Conservation (phyloP, 108 stramenopile genomes). For the Cyclotella sp. region DNA sequence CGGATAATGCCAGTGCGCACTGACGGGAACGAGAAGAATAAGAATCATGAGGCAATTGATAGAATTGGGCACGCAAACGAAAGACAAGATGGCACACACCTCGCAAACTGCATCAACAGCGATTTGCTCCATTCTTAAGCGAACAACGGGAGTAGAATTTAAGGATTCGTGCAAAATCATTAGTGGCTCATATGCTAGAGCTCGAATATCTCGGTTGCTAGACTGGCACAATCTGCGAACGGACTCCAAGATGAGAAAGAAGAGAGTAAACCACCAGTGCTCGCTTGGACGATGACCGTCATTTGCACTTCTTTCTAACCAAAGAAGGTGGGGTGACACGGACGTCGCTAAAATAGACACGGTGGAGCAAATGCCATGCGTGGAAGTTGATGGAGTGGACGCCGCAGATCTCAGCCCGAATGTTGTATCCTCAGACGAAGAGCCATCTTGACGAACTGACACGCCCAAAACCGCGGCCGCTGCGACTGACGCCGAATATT, state of each 20-base stretch:
- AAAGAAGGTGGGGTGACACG: slow-evolving; percentile 69
- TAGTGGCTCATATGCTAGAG: slow-evolving; percentile 73
- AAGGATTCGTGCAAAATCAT: slow-evolving; percentile 62
- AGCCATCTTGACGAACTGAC: slow-evolving; percentile 23
- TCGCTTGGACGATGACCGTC: background rate
- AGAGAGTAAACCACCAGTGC: slow-evolving; percentile 37
- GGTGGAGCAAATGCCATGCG: slow-evolving; percentile 56
- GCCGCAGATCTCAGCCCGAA: slow-evolving; percentile 39
- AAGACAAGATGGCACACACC: slow-evolving; percentile 19
- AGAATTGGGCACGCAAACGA: background rate
- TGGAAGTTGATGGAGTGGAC: slow-evolving; percentile 28
- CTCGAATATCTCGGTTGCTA: slow-evolving; percentile 56
- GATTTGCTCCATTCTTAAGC: slow-evolving; percentile 30
- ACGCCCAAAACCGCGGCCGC: slow-evolving; percentile 52
- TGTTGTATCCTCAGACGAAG: background rate
- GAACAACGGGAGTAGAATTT: slow-evolving; percentile 25
- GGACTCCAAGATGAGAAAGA: slow-evolving; percentile 44
- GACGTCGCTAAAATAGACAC: slow-evolving; percentile 59
- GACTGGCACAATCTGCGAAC: slow-evolving; percentile 64
- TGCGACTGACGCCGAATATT: slow-evolving; percentile 63
- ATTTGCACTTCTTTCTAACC: slow-evolving; percentile 41
- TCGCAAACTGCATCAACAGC: slow-evolving; percentile 48
- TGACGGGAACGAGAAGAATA: slow-evolving; percentile 7
- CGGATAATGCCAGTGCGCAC: slow-evolving; percentile 65
- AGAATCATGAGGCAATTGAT: background rate